Evolutionary conservation across 2,329 filamentous ascomycete genomes (phyloP).

Genomic region (Allantophomopsis lycopodina): DNA sequence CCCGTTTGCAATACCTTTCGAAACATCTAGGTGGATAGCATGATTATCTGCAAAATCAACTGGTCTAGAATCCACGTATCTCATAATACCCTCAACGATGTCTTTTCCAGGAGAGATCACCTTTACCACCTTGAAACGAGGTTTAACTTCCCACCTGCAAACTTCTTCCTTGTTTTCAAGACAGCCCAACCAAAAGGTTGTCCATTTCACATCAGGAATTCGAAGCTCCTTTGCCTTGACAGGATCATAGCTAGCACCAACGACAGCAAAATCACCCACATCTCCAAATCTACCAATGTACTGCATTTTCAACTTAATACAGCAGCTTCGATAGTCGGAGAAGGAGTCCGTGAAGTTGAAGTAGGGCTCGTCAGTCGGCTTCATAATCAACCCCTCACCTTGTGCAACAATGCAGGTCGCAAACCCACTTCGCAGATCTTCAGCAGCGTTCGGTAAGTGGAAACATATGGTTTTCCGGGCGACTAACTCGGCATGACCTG

Average conservation of each 20-base stretch:
- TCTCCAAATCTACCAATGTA: conserved; percentile 71
- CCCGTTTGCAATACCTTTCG: conserved; percentile 26
- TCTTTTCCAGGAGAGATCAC: conserved; percentile 39
- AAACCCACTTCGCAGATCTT: conserved; percentile 48
- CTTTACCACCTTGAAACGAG: conserved; percentile 54
- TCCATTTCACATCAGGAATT: conserved; percentile 51
- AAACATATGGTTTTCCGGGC: conserved; percentile 58
- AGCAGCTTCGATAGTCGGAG: conserved; percentile 28
- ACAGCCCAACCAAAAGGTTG: conserved; percentile 70
- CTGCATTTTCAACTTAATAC: conserved; percentile 81
- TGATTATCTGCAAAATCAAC: conserved; percentile 25
- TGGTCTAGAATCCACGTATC: conserved; percentile 26
- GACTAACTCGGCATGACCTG: conserved; percentile 53
- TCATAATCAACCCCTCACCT: conserved; percentile 71
- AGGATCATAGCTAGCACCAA: conserved; percentile 62
- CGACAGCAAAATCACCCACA: conserved; percentile 67
- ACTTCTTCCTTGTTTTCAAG: conserved; percentile 53
- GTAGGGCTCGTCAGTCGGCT: conserved; percentile 63
- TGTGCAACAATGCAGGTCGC: conserved; percentile 48
- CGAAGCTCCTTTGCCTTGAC: conserved; percentile 41
- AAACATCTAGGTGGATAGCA: conserved; percentile 30
- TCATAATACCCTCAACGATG: conserved; percentile 35
- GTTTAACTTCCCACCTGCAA: conserved; percentile 30
- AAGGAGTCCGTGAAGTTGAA: conserved; percentile 36
- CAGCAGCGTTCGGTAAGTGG: conserved; percentile 31